Evolutionary conservation across 176 grass and related monocot species (phyloP).

Genomic region (Lolium rigidum): DNA sequence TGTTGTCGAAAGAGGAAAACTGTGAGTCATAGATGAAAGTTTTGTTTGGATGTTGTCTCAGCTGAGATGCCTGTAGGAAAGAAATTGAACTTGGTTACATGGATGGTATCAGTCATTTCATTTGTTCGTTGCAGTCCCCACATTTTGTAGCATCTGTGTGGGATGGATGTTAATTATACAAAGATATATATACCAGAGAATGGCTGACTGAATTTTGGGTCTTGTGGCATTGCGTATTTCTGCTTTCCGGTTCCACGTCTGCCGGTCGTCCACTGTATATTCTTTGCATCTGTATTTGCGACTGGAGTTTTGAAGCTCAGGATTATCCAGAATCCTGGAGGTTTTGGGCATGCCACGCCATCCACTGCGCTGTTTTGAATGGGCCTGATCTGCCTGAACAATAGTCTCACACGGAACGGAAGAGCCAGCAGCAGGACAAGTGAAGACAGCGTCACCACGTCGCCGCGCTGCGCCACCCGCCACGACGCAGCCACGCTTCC

Average conservation of each 20-base stretch:
- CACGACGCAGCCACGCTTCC: conserved; percentile 46
- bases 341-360: conserved; percentile 4
- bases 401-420: background rate
- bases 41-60: background rate
- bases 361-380: background rate
- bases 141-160: conserved; percentile 5
- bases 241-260: too few species aligned
- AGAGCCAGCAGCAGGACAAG: background rate
- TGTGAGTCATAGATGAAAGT: background rate
- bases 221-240: too few species aligned
- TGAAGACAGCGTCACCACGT: conserved; percentile 40
- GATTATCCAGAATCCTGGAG: conserved; percentile 51
- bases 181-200: background rate
- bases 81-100: conserved; percentile 4
- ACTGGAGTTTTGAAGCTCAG: conserved; percentile 18
- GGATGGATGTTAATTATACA: background rate
- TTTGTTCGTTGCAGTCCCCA: conserved; percentile 8
- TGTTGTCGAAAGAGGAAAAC: background rate
- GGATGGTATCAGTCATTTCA: background rate
- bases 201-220: background rate
- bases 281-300: background rate
- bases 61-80: conserved; percentile 1
- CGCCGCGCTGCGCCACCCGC: conserved; percentile 24
- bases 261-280: background rate
- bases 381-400: background rate